Percentiles rank a stretch among this genome's conserved stretches.
Evolutionary conservation across 257 asterid species (phyloP).

Genomic region (Nicotiana undulata): DNA sequence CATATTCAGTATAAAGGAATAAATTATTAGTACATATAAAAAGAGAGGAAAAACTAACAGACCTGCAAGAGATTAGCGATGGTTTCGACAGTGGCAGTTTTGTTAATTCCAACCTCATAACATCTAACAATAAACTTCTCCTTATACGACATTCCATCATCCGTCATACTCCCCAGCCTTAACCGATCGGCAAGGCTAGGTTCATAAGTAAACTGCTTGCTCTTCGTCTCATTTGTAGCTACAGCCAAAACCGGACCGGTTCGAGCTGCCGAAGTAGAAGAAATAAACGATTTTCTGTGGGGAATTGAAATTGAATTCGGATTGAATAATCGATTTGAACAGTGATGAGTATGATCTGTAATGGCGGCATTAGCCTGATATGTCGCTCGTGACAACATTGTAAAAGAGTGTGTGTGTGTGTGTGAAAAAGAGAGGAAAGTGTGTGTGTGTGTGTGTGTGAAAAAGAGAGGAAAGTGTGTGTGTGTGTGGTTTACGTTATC

Average conservation of each 20-base stretch:
- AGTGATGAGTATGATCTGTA: background rate
- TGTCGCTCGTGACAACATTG: conserved; percentile 24
- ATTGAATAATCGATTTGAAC: conserved; percentile 8
- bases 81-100: conserved; percentile 89
- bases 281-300: conserved; percentile 11
- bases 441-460: too few species aligned
- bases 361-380: conserved; percentile 4
- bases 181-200: conserved; percentile 77
- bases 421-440: too few species aligned
- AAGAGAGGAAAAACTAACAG: background rate
- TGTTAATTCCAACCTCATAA: conserved; percentile 90
- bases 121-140: conserved; percentile 90
- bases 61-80: conserved; percentile 98
- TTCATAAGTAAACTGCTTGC: conserved; percentile 27
- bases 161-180: conserved; percentile 78
- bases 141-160: conserved; percentile 82
- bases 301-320: conserved; percentile 2
- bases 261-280: background rate
- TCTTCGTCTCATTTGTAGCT: conserved; percentile 51
- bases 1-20: background rate
- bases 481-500: too few species aligned
- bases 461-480: too few species aligned
- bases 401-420: too few species aligned
- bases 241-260: conserved; percentile 35
- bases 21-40: background rate